Evolutionary conservation across 225 moss, liverwort and hornwort species (phyloP), one percentile per base, ranked within the genome.

Genomic region (Pseudisothecium myosuroides): DNA sequence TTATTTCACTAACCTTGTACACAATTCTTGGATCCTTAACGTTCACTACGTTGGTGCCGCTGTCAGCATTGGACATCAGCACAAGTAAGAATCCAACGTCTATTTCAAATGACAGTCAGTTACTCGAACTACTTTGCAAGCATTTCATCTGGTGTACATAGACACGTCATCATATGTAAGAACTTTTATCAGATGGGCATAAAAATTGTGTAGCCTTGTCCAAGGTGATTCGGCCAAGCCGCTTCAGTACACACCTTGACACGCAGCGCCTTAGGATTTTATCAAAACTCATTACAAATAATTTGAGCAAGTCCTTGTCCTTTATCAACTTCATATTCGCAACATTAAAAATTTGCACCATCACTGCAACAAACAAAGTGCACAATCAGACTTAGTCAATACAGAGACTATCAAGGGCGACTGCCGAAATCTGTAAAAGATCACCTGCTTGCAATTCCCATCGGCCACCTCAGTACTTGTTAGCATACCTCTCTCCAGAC

Each of bases 341-440:
- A 85, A 97, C 96, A 92, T 97, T 99, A 85, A 97, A 97, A 88
- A 99, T 89, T 92, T 99, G 98, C 88, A 99, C 97, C 98, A 97
- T 99, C 78, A 99, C 98, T 99, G 97, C 96, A 93, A 83, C 72
- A 84, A 85, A 78, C 76, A 88, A 76, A 89, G 73, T 36, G 84
- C 36, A 90, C 32, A 83, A 81, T 86, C 75, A 90, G 78, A 84
- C 19, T 72, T 83, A 64, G 81, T 29, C 56, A 43, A 61, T 24
- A 81, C 63, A 77, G 82, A 88, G 17, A 86, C 27, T 62, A 77
- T 32, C 76, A 91, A 39, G 63, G 39, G 37, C 54, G 37, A 47
- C 29, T 62, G 20, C 31, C 67, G 66, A 83, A 88, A 88, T 60
- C 62, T 68, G 56, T 17, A 82, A 83, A 17, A 87, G 71, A 85